Evolutionary conservation across 805 yeast genomes (phyloP), one percentile per base, ranked within the genome.

Genomic region (Starmerella ratchasimensis): DNA sequence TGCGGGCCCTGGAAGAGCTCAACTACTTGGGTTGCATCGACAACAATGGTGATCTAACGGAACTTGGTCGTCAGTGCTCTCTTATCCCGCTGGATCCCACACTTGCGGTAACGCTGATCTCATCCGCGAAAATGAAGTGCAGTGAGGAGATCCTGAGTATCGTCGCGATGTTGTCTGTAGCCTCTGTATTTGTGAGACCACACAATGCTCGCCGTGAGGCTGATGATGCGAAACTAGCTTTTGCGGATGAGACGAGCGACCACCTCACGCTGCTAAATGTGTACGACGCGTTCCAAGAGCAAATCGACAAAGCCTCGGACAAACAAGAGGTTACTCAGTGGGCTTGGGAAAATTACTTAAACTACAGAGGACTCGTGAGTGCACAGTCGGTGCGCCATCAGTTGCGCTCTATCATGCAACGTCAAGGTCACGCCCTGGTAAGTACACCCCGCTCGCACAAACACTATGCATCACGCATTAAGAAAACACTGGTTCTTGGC

Each of bases 1-100:
- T 90, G 98, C 71, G 98, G 57, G 97, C 97, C 0, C 65, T 88
- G 45, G 98, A 88, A 59, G 98, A 88, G 59, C 68, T 88, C 53
- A 86, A 90, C 56, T 90, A 83, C 56, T 65, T 88, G 44, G 76
- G 79, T 17, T 90, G 96, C 63, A 68, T 88, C 37, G 81, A 82
- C 48, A 95, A 90, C 56, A 88, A 83, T 33, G 98, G 97, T 43
- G 77, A 79, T 38, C 63, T 88, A 48, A 90, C 97, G 0, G 71
- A 90, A 1, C 64, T 88, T 44, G 98, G 98, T 42, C 70, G 95
- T 50, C 58, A 78, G 52, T 93, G 95, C 1, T 82, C 95, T 1
- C 77, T 79, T 48, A 88, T 90, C 69, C 98, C 98, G 33, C 64
- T 88, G 48, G 97, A 88, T 58, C 98, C 98, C 20, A 79, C 81